A percentile compares a stretch with the other conserved stretches of the same genome.
These are phyloP conservation scores for Juncus effusus DNA, from an alignment of 176 grass and related monocot species.

Conservation along the genomic window DNA sequence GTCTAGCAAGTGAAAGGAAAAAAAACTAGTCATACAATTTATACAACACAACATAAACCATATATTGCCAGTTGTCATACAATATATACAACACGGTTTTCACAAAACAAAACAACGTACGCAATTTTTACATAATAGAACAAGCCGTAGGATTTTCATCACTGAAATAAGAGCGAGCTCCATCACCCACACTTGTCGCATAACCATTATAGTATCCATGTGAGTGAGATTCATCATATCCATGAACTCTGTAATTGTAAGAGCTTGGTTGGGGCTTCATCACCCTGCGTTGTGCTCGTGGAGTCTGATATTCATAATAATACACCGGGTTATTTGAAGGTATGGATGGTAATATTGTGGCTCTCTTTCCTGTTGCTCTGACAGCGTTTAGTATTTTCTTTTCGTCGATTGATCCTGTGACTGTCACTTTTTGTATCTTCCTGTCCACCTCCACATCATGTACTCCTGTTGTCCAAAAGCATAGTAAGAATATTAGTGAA, in stretches of 20 bases:
- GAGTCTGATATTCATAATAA: conserved; percentile 30
- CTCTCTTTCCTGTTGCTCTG: conserved; percentile 42
- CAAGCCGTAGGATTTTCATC: conserved; percentile 75
- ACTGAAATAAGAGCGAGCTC: conserved; percentile 47
- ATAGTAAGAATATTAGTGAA: too few species aligned
- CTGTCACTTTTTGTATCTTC: conserved; percentile 53
- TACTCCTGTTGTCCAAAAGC: conserved; percentile 40
- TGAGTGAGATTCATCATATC: conserved; percentile 44
- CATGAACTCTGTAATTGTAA: conserved; percentile 78
- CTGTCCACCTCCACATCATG: conserved; percentile 58
- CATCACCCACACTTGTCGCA: conserved; percentile 18
- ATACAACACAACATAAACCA: too few species aligned
- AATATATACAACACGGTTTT: too few species aligned
- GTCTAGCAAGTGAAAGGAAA: too few species aligned
- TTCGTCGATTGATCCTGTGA: conserved; percentile 55
- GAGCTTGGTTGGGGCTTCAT: conserved; percentile 31
- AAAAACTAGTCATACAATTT: too few species aligned
- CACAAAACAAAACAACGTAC: too few species aligned
- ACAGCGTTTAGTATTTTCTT: conserved; percentile 61
- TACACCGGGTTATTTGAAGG: conserved; percentile 32
- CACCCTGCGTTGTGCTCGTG: conserved; percentile 12
- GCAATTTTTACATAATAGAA: conserved; percentile 49
- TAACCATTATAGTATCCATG: conserved; percentile 35
- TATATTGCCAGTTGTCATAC: too few species aligned
- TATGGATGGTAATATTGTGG: not conserved